Evolutionary conservation across 345 rosid genomes (phyloP).

Genomic region (Jatropha curcas): DNA sequence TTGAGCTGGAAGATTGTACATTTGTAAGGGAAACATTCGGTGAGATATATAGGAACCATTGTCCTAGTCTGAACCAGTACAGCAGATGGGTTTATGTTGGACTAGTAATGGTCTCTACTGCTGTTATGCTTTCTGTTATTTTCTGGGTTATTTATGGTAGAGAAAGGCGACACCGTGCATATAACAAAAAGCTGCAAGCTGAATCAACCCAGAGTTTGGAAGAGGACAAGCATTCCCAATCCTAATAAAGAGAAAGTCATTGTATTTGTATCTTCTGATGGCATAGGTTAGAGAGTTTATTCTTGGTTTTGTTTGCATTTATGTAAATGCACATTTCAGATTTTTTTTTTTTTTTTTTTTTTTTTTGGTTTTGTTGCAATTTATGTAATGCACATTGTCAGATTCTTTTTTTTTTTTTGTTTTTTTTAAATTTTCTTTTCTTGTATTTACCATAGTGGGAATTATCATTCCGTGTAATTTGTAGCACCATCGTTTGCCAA

Average conservation of each 20-base stretch:
- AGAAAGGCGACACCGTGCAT: constrained; percentile 54
- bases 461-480: neutral
- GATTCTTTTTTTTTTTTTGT: no score
- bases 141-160: constrained; percentile 75
- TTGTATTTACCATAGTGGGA: neutral
- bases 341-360: neutral
- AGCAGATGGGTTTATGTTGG: constrained; percentile 69
- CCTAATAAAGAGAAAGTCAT: neutral
- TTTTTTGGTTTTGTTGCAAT: no score
- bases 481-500: neutral
- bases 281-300: neutral
- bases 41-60: constrained; percentile 53
- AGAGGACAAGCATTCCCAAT: constrained; percentile 8
- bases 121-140: constrained; percentile 86
- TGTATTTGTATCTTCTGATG: neutral
- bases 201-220: constrained; percentile 9
- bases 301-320: neutral
- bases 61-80: constrained; percentile 63
- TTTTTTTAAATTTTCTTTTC: no score
- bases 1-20: constrained; percentile 73
- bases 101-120: constrained; percentile 64
- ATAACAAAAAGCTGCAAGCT: constrained; percentile 23
- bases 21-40: constrained; percentile 72
- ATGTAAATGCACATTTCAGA: neutral
- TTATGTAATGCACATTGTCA: no score